Evolutionary conservation across 2,329 filamentous ascomycete genomes (phyloP), one percentile per base, ranked within the genome.

Genomic region (Nigrospora oryzae): DNA sequence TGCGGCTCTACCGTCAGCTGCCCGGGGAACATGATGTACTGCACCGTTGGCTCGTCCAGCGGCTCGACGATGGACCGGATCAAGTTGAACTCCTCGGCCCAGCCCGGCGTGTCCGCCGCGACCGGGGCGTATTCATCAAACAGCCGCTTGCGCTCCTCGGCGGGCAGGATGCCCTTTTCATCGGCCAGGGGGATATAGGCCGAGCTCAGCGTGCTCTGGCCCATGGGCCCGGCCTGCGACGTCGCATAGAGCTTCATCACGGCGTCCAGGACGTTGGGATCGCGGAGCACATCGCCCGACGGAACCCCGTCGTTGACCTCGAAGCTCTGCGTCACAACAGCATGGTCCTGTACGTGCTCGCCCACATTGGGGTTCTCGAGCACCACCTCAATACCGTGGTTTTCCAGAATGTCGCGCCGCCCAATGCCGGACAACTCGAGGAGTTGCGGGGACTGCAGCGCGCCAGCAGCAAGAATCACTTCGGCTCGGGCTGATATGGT

Each of bases 341-440:
- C 55, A 44, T 74, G 69, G 49, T 74, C 70, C 49, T 71, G 69
- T 46, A 72, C 60, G 45, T 71, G 63, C 46, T 66, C 61, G 23
- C 71, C 71, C 3, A 75, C 69, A 44, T 65, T 64, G 13, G 66
- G 59, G 37, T 70, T 64, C 38, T 69, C 62, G 32, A 71, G 57
- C 3, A 68, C 48, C 5, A 62, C 56, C 30, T 60, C 56, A 12
- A 73, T 64, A 3, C 60, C 62, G 19, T 64, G 60, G 33, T 58
- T 54, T 17, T 58, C 45, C 5, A 77, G 67, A 6, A 74, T 53
- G 11, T 61, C 56, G 14, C 60, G 56, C 36, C 65, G 59, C 35
- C 65, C 65, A n/a, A 67, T 60, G 11, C 64, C 64, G 1, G 63
- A 66, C 5, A 62, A 46, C 47, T 63, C 60, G 8, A 65, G 53